Evolutionary conservation across 129 eudicot species (phyloP).

Genomic region (Saussurea involucrata): DNA sequence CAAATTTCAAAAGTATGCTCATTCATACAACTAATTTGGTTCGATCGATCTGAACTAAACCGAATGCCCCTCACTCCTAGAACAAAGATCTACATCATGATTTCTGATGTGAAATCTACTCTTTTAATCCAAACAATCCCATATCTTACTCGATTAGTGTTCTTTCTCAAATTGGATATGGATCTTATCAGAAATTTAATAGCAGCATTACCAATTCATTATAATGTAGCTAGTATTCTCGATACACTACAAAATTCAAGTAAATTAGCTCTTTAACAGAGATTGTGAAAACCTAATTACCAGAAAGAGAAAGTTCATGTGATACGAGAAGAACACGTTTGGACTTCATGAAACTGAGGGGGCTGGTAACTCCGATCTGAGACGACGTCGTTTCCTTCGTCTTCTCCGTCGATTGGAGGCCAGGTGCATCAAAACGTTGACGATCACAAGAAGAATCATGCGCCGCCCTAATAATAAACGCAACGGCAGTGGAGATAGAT

Average conservation of each 20-base stretch:
- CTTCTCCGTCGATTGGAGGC: slow-evolving; percentile 7
- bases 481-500: slow-evolving; percentile 60
- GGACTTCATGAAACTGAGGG: slow-evolving; percentile 88
- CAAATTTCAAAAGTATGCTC: neutral
- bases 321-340: slow-evolving; percentile 92
- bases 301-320: slow-evolving; percentile 95
- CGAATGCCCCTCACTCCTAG: neutral
- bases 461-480: slow-evolving; percentile 61
- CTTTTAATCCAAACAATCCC: neutral
- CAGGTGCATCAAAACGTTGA: slow-evolving; percentile 23
- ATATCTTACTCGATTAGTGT: neutral
- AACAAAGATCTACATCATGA: neutral
- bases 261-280: neutral
- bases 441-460: slow-evolving; percentile 51
- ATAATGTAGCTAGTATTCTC: neutral
- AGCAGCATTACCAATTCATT: neutral
- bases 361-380: slow-evolving; percentile 36
- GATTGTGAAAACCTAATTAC: slow-evolving; percentile 25
- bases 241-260: neutral
- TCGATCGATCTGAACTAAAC: neutral
- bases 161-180: neutral
- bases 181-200: neutral
- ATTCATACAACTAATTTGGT: neutral
- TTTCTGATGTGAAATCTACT: neutral
- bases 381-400: slow-evolving; percentile 9